Evolutionary conservation across 176 grass and related monocot genomes (phyloP).

Genomic region (Juncus inflexus): DNA sequence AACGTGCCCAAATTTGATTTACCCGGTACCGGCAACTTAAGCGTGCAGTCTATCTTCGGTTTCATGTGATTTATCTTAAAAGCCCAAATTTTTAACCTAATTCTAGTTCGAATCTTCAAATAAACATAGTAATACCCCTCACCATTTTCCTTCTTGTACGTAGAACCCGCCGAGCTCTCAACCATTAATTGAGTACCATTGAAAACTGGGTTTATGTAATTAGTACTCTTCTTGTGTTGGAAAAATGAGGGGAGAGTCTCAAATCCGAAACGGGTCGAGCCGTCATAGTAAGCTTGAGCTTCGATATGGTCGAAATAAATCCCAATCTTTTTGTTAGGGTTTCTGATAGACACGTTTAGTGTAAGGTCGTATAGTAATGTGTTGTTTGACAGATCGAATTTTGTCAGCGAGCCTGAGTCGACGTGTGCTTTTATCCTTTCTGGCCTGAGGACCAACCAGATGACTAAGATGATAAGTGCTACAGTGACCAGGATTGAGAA

Average conservation of each 20-base stretch:
- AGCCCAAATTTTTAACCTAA: conserved; percentile 47
- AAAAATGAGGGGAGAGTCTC: conserved; percentile 37
- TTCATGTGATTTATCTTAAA: conserved; percentile 33
- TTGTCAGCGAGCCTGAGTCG: conserved; percentile 37
- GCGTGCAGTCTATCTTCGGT: conserved; percentile 50
- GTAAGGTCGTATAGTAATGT: conserved; percentile 48
- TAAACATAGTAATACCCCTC: conserved; percentile 62
- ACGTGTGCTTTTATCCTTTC: conserved; percentile 32
- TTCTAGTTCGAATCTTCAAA: conserved; percentile 39
- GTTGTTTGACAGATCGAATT: conserved; percentile 38
- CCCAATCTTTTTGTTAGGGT: conserved; percentile 41
- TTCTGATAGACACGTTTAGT: conserved; percentile 43
- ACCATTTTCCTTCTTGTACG: conserved; percentile 45
- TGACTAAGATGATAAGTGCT: conserved; percentile 26
- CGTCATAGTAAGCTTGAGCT: conserved; percentile 43
- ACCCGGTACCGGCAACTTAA: conserved; percentile 57
- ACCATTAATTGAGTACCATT: neutral
- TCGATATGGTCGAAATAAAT: conserved; percentile 47
- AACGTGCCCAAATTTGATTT: conserved; percentile 5
- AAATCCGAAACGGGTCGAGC: conserved; percentile 37
- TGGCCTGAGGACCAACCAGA: conserved; percentile 60
- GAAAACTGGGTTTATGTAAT: conserved; percentile 30
- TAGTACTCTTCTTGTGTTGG: conserved; percentile 46
- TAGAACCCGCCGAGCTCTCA: conserved; percentile 25
- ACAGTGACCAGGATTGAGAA: conserved; percentile 20